Evolutionary conservation across 2,329 filamentous ascomycete species (phyloP), one percentile per base, ranked within the genome.

Genomic region (Nothophoma quercina): DNA sequence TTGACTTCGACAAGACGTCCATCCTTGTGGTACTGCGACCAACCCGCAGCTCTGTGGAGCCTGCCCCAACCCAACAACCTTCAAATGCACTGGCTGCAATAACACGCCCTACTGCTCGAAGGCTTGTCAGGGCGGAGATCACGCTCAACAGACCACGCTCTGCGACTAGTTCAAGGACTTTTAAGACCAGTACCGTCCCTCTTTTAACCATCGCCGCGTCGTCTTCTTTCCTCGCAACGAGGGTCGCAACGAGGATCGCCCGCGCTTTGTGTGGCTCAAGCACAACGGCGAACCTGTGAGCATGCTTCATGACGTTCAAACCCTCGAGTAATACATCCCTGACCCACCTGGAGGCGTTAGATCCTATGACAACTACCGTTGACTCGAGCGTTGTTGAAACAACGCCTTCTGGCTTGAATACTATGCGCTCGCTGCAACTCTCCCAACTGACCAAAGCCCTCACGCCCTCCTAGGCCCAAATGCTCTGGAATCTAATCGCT

Each of bases 71-170:
- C 29, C 22, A 7, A 36, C 36, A 25, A 29, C 18, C 19, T 25
- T 34, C 15, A 35, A 10, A 13, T 64, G 59, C 42, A 22, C 21
- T 1, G 16, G 33, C 13, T 64, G 61, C 41, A n/a, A 51, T 29
- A 51, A 49, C 25, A 41, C 43, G 15, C 40, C 32, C 18, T 63
- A 64, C 47, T 64, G 62, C 36, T 64, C 60, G 10, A 39, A 36
- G 15, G 18, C 34, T 7, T 64, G 58, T 33, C 60, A 62, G 48
- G 34, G 44, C 21, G n/a, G 9, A 10, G 56, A 61, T 51, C 46
- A 48, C 50, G 26, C 48, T 4, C 22, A 51, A 12, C 60, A 64
- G 44, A 52, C 51, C 16, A 30, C 51, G 2, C 47, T 64, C 12
- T 63, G 62, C 58, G 41, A 53, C 7, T 7, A 13, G 7, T 60